Base-by-base conservation (phyloP, 164 flowering plant genomes). In the Chimonanthus salicifolius region DNA sequence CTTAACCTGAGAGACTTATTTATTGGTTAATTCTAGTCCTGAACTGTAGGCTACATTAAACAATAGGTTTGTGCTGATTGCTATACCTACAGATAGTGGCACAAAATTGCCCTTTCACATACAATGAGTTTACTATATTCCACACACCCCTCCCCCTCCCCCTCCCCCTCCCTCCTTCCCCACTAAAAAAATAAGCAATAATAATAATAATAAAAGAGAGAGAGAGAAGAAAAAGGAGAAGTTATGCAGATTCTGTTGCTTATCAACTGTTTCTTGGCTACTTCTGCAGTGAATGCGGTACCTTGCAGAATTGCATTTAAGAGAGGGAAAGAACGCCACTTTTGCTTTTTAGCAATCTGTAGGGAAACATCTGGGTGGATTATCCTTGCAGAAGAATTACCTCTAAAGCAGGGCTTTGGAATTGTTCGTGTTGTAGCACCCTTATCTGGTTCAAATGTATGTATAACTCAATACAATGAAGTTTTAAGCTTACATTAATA, bases 231-330 rank as follows among this genome's bases (percentile, higher is more conserved):
- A 33, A 33, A 54, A 10, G 8, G 15, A 54, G 16, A 54, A 54
- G 11, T 13, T 10, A 15, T 10, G 16, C 60, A 54, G 60, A n/a
- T 54, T 54, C 16, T 54, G 60, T 54, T 10, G 16, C 60, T 54
- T 13, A 54, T n/a, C 60, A 13, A 11, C 16, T 54, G n/a, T 54
- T 33, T 33, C 1, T 71, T 76, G 70, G 73, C 13, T 69, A 10
- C 72, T 69, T 80, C 48, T 85, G 86, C 88, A 96, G 97, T 78
- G 77, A 96, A 88, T 86, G 97, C 95, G 43, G 83, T 94, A 80
- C 93, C 99, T 78, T 96, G 99, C 82, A 89, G 91, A 86, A 92
- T 94, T 78, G 88, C 99, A 62, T 96, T 96, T 83, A 97, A 96
- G 83, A 86, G 93, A 80, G 97, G 98, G 46, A 96, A 88, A 83